phyloP scores from a whole-genome alignment of 345 rosid species.

The Syzygium jambos region DNA sequence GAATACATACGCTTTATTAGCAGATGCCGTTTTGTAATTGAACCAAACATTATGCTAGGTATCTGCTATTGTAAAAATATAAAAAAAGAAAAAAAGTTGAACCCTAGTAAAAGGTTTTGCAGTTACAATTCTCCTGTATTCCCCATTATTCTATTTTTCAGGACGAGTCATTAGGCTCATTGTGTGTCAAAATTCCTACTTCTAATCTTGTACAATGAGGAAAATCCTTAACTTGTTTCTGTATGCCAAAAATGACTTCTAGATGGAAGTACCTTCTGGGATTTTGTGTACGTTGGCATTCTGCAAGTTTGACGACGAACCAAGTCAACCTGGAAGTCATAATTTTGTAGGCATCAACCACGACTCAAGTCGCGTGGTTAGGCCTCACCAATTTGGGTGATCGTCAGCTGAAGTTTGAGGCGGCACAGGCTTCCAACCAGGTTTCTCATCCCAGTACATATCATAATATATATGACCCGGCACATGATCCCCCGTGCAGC shows the following conservation, averaged over 20 bases:
- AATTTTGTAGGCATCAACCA: not conserved
- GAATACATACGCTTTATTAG: not conserved
- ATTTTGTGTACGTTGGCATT: not conserved
- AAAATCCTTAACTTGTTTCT: not conserved
- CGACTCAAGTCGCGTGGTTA: not conserved
- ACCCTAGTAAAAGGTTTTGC: not conserved
- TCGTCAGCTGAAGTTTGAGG: slow-evolving; percentile 69
- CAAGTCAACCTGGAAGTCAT: not conserved
- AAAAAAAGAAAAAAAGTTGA: not conserved
- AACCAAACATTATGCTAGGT: not conserved
- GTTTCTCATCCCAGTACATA: slow-evolving; percentile 97
- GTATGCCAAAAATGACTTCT: not conserved
- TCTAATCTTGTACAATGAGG: not conserved
- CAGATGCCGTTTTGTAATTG: not conserved
- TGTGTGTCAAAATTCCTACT: not conserved
- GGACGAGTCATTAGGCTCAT: not conserved
- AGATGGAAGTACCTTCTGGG: not conserved
- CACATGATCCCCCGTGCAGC: slow-evolving; percentile 64
- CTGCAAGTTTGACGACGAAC: not conserved
- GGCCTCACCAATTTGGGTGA: slow-evolving; percentile 58
- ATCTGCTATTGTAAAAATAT: not conserved
- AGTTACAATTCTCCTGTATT: not conserved
- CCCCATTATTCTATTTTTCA: not conserved
- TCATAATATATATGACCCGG: slow-evolving; percentile 94
- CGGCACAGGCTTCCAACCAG: slow-evolving; percentile 82